Base-by-base conservation (phyloP, 306 rosid genomes). In the Casuarina cunninghamiana region DNA sequence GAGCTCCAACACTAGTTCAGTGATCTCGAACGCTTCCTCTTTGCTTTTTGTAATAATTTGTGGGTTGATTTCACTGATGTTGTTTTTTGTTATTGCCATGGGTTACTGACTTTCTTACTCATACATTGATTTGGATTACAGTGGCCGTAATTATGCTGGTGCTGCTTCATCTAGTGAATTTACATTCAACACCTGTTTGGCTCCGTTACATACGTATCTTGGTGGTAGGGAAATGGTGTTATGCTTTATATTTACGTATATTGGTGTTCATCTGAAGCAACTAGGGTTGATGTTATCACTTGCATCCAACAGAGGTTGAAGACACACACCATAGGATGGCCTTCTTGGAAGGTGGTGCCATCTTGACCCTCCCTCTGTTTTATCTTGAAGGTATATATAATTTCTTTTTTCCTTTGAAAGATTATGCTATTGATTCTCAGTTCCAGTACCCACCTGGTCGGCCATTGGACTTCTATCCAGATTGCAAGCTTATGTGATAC, bases 141-240 rank as follows among this genome's bases (percentile, higher is more conserved):
- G 87, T 62, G 81, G 77, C 43, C 84, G 72, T 10, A 87, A 83
- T 38, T 65, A 53, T 78, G 86, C 72, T 6, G 83, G 81, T 2
- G 76, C 79, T 48, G 84, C 74, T 21, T 16, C 81, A 19, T 78
- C 78, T 10, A 62, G 79, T 62, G 90, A 78, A 39, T 71, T 87
- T 54, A 89, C 84, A 46, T 91, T 86, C 82, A 77, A 91, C 66
- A 82, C 91, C 53, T 53, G 81, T 69, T 74, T 91, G 84, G 80
- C 99, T 54, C 87, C 96, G 15, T 69, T 93, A 74, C 99, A 95
- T 73, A 87, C 97, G 0, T 95, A 95, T 85, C 97, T 95, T 16
- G 99, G 99, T 11, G 99, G 99, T 95, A 82, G 32, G 89, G 58
- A 12, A 71, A 69, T 46, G 2, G 38, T 60, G 16, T 72, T 82